Conservation (phyloP, 2,329 filamentous ascomycete genomes). For the Thelonectria olida region DNA sequence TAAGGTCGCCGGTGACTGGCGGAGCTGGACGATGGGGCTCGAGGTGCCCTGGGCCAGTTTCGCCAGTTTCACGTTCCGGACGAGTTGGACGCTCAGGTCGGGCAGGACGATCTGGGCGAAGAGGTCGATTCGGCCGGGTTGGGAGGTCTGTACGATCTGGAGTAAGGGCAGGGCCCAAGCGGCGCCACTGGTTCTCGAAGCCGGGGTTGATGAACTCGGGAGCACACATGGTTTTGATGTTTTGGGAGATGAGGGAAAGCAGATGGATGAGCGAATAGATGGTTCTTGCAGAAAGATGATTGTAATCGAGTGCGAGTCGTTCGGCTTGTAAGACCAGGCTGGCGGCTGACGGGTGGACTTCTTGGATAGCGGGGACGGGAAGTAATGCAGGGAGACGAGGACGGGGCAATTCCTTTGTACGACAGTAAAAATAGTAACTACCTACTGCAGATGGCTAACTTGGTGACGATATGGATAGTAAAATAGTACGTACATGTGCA, state of each 20-base stretch:
- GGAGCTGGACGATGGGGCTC: neutral
- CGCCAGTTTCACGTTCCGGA: too few relatives aligned
- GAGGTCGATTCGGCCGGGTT: neutral
- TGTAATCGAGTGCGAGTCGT: too few relatives aligned
- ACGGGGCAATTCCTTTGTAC: too few relatives aligned
- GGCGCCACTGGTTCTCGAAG: neutral
- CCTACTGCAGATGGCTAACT: too few relatives aligned
- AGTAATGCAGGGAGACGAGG: neutral
- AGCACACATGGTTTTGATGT: neutral
- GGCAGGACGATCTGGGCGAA: neutral
- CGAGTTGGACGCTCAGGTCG: neutral
- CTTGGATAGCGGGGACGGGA: too few relatives aligned
- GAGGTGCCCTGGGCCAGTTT: too few relatives aligned
- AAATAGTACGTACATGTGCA: too few relatives aligned
- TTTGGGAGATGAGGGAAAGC: neutral
- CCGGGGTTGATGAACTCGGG: neutral
- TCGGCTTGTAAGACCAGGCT: too few relatives aligned
- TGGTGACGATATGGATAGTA: too few relatives aligned
- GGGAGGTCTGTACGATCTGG: neutral
- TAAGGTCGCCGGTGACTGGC: too few relatives aligned
- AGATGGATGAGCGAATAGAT: neutral
- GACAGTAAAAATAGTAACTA: slow-evolving; percentile 6
- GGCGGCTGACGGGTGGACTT: too few relatives aligned
- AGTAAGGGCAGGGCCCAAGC: neutral
- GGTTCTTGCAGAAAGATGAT: neutral